These are phyloP conservation scores for Populus pruinosa DNA, from an alignment of 345 rosid species.

Conservation along the genomic window DNA sequence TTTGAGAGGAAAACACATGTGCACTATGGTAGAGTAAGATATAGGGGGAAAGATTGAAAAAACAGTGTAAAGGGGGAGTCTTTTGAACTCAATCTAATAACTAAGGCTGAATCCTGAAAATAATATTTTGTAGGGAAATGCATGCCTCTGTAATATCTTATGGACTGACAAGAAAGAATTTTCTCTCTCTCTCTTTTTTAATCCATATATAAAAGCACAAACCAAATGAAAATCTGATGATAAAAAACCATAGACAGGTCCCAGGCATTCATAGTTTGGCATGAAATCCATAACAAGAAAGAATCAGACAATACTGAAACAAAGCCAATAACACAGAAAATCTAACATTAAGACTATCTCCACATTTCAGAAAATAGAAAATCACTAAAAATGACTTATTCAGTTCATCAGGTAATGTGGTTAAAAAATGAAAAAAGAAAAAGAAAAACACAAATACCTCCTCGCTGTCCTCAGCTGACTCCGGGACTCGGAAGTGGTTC, in stretches of 20 bases:
- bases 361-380: no score
- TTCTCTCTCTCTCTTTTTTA: not conserved
- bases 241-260: not conserved
- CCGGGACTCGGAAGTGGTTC: conserved; percentile 75
- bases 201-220: not conserved
- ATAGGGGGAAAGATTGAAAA: not conserved
- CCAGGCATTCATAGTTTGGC: not conserved
- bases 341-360: not conserved
- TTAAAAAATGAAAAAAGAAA: no score
- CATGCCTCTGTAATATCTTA: not conserved
- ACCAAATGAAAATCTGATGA: not conserved
- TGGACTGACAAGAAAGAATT: not conserved
- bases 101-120: not conserved
- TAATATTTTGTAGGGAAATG: not conserved
- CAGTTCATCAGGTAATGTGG: not conserved
- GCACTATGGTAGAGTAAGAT: not conserved
- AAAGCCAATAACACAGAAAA: not conserved
- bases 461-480: conserved; percentile 66
- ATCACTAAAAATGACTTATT: no score
- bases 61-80: not conserved
- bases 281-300: conserved; percentile 4
- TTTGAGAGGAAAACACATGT: not conserved
- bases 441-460: conserved; percentile 45
- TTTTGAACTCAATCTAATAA: not conserved
- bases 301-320: not conserved